Evolutionary conservation across 305 asterid genomes (phyloP).

Genomic region (Fraxinus latifolia): DNA sequence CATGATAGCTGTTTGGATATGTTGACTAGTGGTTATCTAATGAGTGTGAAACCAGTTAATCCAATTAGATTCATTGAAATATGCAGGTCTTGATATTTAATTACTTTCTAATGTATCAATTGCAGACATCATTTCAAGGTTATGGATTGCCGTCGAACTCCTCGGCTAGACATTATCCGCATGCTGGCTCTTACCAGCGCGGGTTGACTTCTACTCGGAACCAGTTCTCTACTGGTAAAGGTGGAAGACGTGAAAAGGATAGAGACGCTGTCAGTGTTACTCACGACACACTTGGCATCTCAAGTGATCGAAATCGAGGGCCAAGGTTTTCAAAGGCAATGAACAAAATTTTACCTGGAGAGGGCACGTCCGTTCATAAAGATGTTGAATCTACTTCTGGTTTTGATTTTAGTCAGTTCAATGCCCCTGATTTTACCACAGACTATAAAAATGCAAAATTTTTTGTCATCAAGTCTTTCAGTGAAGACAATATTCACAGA

Average conservation of each 20-base stretch:
- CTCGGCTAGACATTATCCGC: conserved; percentile 55
- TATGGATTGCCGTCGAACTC: conserved; percentile 63
- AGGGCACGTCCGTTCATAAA: conserved; percentile 46
- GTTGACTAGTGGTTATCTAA: neutral
- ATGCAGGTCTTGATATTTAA: conserved; percentile 5
- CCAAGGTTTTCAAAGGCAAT: conserved; percentile 88
- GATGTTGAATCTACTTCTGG: conserved; percentile 61
- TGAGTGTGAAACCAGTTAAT: neutral
- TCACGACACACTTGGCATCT: conserved; percentile 53
- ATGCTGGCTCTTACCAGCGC: conserved; percentile 54
- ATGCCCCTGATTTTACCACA: conserved; percentile 65
- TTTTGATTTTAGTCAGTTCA: conserved; percentile 48
- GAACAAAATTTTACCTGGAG: conserved; percentile 56
- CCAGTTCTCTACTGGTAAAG: conserved; percentile 54
- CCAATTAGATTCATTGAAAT: neutral
- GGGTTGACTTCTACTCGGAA: conserved; percentile 59
- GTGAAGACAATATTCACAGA: conserved; percentile 93
- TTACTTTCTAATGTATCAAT: conserved; percentile 26
- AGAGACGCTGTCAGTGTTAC: conserved; percentile 50
- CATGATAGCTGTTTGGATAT: neutral
- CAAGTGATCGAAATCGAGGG: conserved; percentile 87
- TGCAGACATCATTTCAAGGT: conserved; percentile 72
- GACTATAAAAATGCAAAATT: conserved; percentile 74
- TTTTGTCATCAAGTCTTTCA: conserved; percentile 92
- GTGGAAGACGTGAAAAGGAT: conserved; percentile 81